phyloP scores from a whole-genome alignment of 163 green algal species.

The Chloroidium sp. region DNA sequence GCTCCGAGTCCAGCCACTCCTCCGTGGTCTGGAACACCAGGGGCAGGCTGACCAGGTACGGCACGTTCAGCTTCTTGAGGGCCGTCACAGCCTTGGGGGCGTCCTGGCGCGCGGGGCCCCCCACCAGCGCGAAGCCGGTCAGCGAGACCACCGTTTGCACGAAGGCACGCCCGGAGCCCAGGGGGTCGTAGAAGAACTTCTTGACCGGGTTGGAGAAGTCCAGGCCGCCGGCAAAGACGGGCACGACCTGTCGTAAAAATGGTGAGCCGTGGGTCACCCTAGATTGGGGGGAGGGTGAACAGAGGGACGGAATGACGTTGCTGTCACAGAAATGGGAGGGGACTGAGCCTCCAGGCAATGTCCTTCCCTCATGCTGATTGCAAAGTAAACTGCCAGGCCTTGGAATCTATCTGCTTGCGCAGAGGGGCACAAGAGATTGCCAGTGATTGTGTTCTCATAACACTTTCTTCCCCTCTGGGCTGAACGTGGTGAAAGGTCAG shows the following conservation, averaged over 20 bases:
- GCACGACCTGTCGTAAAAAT: slow-evolving; percentile 38
- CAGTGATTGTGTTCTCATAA: no score
- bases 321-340: no score
- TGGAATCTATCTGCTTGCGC: no score
- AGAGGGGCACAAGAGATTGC: no score
- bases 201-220: slow-evolving; percentile 94
- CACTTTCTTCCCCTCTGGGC: no score
- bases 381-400: no score
- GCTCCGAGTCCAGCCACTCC: slow-evolving; percentile 92
- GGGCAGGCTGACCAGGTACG: slow-evolving; percentile 93
- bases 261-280: no score
- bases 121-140: slow-evolving; percentile 94
- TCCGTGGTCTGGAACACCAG: slow-evolving; percentile 99
- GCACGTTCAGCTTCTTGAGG: slow-evolving; percentile 89
- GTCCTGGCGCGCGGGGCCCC: slow-evolving; percentile 89
- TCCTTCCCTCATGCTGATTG: no score
- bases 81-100: slow-evolving; percentile 90
- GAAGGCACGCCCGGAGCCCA: slow-evolving; percentile 66
- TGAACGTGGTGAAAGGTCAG: no score
- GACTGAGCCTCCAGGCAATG: no score
- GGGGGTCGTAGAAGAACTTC: slow-evolving; percentile 97
- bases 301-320: no score
- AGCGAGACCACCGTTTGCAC: slow-evolving; percentile 89
- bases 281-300: no score
- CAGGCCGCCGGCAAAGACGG: slow-evolving; percentile 90